A percentile compares a stretch with the other conserved stretches of the same genome.
These are phyloP conservation scores for Blastomyces silverae DNA, from an alignment of 2,329 filamentous ascomycete species.

Conservation along the genomic window DNA sequence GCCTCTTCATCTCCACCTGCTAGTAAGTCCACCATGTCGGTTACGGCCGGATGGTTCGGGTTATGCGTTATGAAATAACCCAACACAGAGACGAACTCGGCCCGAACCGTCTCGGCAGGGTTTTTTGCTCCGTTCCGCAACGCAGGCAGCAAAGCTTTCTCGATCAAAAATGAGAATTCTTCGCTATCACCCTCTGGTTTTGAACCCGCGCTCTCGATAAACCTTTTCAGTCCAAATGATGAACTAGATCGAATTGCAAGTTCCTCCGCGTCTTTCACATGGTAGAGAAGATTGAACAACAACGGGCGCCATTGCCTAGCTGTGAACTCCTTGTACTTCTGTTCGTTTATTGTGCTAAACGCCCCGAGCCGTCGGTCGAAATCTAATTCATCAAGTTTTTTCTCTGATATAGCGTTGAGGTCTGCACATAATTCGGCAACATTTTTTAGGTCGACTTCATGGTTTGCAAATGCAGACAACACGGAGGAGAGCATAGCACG, in stretches of 20 bases:
- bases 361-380: slow-evolving; percentile 74
- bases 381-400: slow-evolving; percentile 75
- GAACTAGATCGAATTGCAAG: slow-evolving; percentile 79
- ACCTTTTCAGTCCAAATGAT: slow-evolving; percentile 69
- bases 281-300: slow-evolving; percentile 82
- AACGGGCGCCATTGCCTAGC: slow-evolving; percentile 78
- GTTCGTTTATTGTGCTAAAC: slow-evolving; percentile 64
- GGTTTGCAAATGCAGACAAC: slow-evolving; percentile 61
- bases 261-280: slow-evolving; percentile 78
- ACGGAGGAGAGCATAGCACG: slow-evolving; percentile 67
- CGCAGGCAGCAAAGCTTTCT: slow-evolving; percentile 62
- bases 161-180: slow-evolving; percentile 53
- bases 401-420: slow-evolving; percentile 70
- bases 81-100: slow-evolving; percentile 73
- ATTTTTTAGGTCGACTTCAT: slow-evolving; percentile 54
- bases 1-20: slow-evolving; percentile 66
- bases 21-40: slow-evolving; percentile 66
- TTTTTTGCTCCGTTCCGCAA: slow-evolving; percentile 71
- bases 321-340: slow-evolving; percentile 54
- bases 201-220: slow-evolving; percentile 59
- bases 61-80: slow-evolving; percentile 69
- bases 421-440: slow-evolving; percentile 66
- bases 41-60: slow-evolving; percentile 61
- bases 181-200: slow-evolving; percentile 39
- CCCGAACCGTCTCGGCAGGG: slow-evolving; percentile 71